A percentile compares a stretch with the other conserved stretches of the same genome.
Conservation (phyloP, 1,284 basidiomycete species). For the Leccinum proximum region DNA sequence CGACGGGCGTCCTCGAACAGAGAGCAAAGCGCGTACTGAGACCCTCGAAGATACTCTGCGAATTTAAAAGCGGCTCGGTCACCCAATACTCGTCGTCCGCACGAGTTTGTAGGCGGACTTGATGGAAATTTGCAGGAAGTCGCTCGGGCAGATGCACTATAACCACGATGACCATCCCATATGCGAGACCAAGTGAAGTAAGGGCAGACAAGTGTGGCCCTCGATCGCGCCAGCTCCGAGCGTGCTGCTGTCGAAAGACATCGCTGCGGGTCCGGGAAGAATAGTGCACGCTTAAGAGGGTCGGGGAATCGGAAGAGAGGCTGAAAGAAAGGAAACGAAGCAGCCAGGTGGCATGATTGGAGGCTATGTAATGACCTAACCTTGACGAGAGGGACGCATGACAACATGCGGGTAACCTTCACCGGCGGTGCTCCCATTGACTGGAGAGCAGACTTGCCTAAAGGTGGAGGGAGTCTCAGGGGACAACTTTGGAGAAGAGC, state of each 20-base stretch:
- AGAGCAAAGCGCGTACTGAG: constrained; percentile 50
- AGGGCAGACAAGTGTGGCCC: constrained; percentile 1
- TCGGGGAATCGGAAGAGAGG: not conserved
- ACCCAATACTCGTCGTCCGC: constrained; percentile 39
- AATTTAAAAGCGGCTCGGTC: constrained; percentile 39
- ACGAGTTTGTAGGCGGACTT: constrained; percentile 7
- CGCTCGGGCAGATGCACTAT: not conserved
- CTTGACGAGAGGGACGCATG: not conserved
- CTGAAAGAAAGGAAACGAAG: not conserved
- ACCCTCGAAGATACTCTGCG: constrained; percentile 46
- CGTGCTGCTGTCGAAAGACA: not conserved
- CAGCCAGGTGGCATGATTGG: not conserved
- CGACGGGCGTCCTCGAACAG: constrained; percentile 43
- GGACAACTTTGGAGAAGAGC: not conserved
- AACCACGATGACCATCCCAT: not conserved
- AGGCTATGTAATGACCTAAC: not conserved
- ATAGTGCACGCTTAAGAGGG: not conserved
- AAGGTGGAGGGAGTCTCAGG: not conserved
- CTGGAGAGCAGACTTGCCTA: not conserved
- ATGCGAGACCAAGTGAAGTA: constrained; percentile 1
- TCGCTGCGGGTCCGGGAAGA: not conserved
- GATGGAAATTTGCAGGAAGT: constrained; percentile 7
- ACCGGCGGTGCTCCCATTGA: not conserved
- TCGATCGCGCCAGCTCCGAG: not conserved
- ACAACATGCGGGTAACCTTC: not conserved